Evolutionary conservation across 2,329 filamentous ascomycete species (phyloP).

Genomic region (Escovopsis weberi): DNA sequence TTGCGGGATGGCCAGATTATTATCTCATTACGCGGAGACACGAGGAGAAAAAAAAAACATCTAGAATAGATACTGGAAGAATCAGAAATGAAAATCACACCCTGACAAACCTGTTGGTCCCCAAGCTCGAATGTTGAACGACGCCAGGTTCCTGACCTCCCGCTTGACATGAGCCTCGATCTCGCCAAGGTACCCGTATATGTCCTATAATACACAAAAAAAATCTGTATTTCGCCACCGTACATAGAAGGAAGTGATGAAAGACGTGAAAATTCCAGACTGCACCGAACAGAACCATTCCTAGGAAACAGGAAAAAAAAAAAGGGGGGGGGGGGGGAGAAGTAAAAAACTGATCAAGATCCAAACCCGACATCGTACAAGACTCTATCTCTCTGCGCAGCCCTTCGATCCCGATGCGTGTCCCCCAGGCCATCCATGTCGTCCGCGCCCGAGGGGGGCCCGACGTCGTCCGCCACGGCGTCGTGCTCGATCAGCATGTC

Average conservation of each 20-base stretch:
- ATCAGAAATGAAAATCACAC: no score
- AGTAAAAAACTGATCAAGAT: slow-evolving; percentile 2
- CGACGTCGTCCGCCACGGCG: slow-evolving; percentile 27
- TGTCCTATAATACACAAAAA: no score
- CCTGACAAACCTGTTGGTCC: no score
- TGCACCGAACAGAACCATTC: neutral
- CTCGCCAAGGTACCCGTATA: neutral
- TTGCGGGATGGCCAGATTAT: neutral
- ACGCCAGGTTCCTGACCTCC: slow-evolving; percentile 7
- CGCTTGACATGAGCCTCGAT: slow-evolving; percentile 2
- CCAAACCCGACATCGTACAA: slow-evolving; percentile 18
- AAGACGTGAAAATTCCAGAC: neutral
- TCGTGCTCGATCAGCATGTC: slow-evolving; percentile 37
- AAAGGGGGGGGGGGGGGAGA: neutral
- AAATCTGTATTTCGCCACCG: no score
- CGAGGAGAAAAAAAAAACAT: slow-evolving; percentile 8
- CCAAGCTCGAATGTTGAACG: no score
- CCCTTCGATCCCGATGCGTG: slow-evolving; percentile 5
- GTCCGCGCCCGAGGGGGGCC: slow-evolving; percentile 4
- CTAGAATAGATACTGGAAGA: slow-evolving; percentile 5
- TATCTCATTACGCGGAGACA: neutral
- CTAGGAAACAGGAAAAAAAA: neutral
- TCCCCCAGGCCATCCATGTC: slow-evolving; percentile 3
- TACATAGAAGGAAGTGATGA: no score
- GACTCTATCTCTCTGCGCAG: slow-evolving; percentile 11